These are phyloP conservation scores for Trifolium subterraneum DNA, from an alignment of 306 rosid species.

Conservation along the genomic window DNA sequence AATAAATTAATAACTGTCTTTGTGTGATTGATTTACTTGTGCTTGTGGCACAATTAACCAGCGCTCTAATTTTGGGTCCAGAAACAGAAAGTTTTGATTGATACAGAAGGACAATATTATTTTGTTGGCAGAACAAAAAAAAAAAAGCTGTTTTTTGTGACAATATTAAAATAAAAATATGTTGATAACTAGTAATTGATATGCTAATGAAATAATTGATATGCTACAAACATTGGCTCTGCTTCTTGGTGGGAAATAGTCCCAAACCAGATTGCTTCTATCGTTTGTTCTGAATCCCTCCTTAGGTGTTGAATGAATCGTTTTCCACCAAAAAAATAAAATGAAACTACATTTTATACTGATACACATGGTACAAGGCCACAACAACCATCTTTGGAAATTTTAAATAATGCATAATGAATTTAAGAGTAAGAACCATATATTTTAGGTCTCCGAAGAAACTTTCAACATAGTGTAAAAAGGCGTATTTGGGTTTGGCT, in stretches of 20 bases:
- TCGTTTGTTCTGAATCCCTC: not conserved
- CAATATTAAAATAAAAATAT: not conserved
- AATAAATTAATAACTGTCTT: not conserved
- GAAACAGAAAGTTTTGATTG: no score
- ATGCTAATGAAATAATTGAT: no score
- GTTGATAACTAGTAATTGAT: no score
- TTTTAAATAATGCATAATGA: conserved; percentile 2
- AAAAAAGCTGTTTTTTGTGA: no score
- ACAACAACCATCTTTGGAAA: conserved; percentile 8
- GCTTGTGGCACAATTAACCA: not conserved
- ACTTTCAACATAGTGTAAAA: not conserved
- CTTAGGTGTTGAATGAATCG: not conserved
- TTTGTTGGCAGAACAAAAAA: no score
- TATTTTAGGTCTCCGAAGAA: not conserved
- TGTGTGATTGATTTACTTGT: not conserved
- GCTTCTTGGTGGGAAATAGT: not conserved
- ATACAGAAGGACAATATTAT: no score
- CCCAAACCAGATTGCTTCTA: not conserved
- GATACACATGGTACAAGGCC: not conserved
- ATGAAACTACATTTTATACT: not conserved
- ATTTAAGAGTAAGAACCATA: not conserved
- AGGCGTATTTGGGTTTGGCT: conserved; percentile 7
- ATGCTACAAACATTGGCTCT: not conserved
- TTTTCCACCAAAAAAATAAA: not conserved
- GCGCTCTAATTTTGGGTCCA: not conserved